A percentile compares a stretch with the other conserved stretches of the same genome.
Conservation (phyloP, 768 basidiomycete genomes). For the Serendipita sp. region DNA sequence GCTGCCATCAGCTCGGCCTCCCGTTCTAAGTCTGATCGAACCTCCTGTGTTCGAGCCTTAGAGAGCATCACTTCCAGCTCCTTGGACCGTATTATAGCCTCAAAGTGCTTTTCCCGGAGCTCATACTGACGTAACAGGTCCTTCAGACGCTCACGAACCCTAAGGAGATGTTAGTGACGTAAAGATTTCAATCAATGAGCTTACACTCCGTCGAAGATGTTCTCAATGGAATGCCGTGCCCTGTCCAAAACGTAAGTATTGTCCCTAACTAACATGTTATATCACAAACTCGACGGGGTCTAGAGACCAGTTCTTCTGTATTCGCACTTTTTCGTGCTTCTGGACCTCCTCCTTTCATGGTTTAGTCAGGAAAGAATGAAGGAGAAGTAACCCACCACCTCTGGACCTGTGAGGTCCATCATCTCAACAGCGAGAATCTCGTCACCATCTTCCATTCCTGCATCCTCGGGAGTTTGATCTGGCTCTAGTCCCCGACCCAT, state of each 20-base stretch:
- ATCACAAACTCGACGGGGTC: slow-evolving; percentile 52
- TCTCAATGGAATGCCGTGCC: slow-evolving; percentile 57
- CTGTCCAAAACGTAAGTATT: slow-evolving; percentile 21
- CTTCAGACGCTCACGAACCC: slow-evolving; percentile 73
- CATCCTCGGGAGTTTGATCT: slow-evolving; percentile 73
- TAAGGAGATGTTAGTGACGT: slow-evolving; percentile 17
- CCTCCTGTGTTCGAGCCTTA: slow-evolving; percentile 71
- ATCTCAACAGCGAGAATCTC: slow-evolving; percentile 80
- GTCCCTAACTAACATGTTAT: neutral
- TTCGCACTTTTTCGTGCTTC: slow-evolving; percentile 46
- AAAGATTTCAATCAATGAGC: slow-evolving; percentile 15
- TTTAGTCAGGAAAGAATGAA: slow-evolving; percentile 1
- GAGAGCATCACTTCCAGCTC: slow-evolving; percentile 79
- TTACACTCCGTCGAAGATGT: slow-evolving; percentile 75
- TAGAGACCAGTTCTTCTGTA: slow-evolving; percentile 71
- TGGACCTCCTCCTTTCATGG: slow-evolving; percentile 41
- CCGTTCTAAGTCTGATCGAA: slow-evolving; percentile 35
- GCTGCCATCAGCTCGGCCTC: slow-evolving; percentile 48
- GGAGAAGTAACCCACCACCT: slow-evolving; percentile 14
- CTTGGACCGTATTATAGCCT: slow-evolving; percentile 82
- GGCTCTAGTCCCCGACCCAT: slow-evolving; percentile 63
- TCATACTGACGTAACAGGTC: slow-evolving; percentile 79
- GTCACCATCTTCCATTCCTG: slow-evolving; percentile 75
- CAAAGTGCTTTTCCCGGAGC: slow-evolving; percentile 80
- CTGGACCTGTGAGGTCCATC: slow-evolving; percentile 71